Conservation (phyloP, 2,329 filamentous ascomycete species). For the Cercospora sp. region DNA sequence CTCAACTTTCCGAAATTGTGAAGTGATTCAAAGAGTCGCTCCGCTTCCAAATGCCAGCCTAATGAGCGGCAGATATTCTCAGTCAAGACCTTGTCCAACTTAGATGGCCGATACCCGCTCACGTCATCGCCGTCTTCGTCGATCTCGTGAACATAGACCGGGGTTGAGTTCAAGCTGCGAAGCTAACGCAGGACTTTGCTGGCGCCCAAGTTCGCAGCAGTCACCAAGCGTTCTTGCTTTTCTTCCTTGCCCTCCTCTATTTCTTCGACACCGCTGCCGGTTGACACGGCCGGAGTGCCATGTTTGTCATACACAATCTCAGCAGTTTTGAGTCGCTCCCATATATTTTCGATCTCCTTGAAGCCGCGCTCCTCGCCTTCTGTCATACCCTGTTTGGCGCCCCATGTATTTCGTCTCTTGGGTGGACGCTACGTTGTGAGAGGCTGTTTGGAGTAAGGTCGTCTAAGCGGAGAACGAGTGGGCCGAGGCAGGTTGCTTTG, state of each 20-base stretch:
- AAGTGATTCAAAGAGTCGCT: background rate
- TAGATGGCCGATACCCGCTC: too few species aligned
- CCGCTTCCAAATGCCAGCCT: background rate
- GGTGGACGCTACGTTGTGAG: background rate
- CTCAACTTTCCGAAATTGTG: background rate
- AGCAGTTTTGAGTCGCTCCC: background rate
- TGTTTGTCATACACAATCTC: background rate
- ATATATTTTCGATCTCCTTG: background rate
- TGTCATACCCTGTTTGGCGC: background rate
- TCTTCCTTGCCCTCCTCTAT: background rate
- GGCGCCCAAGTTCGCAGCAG: background rate
- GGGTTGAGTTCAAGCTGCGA: background rate
- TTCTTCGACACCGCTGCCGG: background rate
- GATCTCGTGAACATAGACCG: background rate
- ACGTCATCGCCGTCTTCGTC: too few species aligned
- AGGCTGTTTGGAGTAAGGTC: background rate
- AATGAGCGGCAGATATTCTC: background rate
- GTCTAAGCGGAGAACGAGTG: background rate
- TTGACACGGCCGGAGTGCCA: background rate
- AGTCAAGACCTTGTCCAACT: background rate
- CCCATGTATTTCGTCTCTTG: background rate
- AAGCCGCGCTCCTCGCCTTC: background rate
- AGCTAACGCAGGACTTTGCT: background rate
- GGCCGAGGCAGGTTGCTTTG: background rate
- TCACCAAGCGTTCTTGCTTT: background rate